Conservation (phyloP, 73 alveolate genomes). For the Stentor coeruleus region DNA sequence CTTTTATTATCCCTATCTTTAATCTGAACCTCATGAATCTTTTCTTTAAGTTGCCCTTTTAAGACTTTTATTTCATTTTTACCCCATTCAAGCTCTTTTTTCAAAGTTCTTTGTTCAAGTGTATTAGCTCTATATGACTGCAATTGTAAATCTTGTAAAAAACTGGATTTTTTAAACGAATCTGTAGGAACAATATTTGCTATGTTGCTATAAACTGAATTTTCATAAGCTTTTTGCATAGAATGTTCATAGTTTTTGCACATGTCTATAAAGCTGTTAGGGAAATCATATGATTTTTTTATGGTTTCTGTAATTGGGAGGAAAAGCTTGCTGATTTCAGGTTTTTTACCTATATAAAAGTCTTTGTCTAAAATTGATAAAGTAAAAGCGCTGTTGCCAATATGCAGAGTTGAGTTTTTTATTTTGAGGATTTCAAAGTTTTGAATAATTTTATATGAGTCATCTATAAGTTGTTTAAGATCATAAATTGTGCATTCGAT, state of each 20-base stretch:
- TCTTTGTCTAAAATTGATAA: neutral
- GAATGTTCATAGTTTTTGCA: neutral
- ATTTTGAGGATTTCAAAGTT: neutral
- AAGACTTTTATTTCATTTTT: neutral
- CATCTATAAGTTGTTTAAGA: neutral
- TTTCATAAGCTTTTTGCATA: no score
- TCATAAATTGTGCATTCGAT: neutral
- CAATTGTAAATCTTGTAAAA: neutral
- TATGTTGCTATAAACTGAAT: no score
- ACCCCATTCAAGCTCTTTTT: neutral
- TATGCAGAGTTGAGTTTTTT: neutral
- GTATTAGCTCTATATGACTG: neutral
- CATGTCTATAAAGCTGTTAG: neutral
- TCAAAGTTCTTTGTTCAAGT: neutral
- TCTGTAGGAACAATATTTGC: no score
- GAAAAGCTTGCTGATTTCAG: neutral
- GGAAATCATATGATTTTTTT: neutral
- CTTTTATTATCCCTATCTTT: neutral
- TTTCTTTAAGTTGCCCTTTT: neutral
- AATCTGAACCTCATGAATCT: neutral
- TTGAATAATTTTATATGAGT: no score
- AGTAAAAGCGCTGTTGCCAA: neutral
- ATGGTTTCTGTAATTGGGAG: neutral
- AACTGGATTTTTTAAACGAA: neutral
- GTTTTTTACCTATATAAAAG: neutral